Percentiles rank a stretch among this genome's conserved stretches.
These are phyloP conservation scores for Lineolata rhizophorae DNA, from an alignment of 495 filamentous ascomycete species.

Conservation along the genomic window DNA sequence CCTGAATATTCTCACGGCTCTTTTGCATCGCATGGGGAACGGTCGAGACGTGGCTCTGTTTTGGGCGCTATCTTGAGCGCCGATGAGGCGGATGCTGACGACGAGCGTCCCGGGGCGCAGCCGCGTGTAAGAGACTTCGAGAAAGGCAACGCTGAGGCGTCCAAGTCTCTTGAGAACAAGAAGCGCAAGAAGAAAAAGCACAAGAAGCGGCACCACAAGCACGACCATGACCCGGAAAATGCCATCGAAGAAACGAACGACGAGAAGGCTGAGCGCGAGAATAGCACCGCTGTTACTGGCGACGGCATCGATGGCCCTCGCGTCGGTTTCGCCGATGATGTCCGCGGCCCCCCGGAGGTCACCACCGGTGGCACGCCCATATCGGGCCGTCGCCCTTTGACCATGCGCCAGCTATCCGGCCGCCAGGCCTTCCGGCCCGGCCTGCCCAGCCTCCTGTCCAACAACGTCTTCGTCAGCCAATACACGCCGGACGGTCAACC, in stretches of 20 bases:
- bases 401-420: too few relatives aligned
- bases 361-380: not conserved
- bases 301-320: too few relatives aligned
- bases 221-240: slow-evolving; percentile 13
- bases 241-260: slow-evolving; percentile 4
- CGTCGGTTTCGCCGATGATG: slow-evolving; percentile 16
- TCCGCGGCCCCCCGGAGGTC: slow-evolving; percentile 1
- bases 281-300: too few relatives aligned
- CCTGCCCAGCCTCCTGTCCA: slow-evolving; percentile 37
- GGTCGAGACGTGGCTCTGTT: slow-evolving; percentile 7
- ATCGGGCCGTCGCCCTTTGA: too few relatives aligned
- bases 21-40: not conserved
- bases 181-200: slow-evolving; percentile 16
- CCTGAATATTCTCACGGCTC: not conserved
- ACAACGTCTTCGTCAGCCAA: slow-evolving; percentile 34
- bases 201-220: slow-evolving; percentile 21
- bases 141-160: slow-evolving; percentile 13
- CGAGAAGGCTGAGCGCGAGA: too few relatives aligned
- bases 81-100: slow-evolving; percentile 24
- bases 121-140: slow-evolving; percentile 25
- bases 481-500: too few relatives aligned
- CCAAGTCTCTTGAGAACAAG: slow-evolving; percentile 7
- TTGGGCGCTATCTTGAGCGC: slow-evolving; percentile 22
- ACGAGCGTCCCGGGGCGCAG: slow-evolving; percentile 4
- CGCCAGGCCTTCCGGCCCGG: slow-evolving; percentile 28